A percentile compares a stretch with the other conserved stretches of the same genome.
phyloP scores from a whole-genome alignment of 2,329 filamentous ascomycete genomes.

The Herpotrichia juniperi region DNA sequence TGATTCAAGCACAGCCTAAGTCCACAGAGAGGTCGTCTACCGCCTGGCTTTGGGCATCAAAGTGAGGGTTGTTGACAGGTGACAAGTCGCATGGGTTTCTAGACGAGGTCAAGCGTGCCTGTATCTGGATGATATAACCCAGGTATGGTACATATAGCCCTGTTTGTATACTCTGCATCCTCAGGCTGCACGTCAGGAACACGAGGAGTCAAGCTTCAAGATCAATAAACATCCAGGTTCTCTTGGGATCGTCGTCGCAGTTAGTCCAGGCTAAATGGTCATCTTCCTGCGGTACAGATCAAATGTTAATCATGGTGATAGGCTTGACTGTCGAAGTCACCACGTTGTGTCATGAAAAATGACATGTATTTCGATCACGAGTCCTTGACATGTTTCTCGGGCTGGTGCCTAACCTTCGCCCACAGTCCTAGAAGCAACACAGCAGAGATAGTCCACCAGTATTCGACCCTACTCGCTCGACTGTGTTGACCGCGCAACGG shows the following conservation, averaged over 20 bases:
- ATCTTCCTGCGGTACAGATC: background rate
- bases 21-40: background rate
- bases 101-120: background rate
- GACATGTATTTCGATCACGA: background rate
- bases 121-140: background rate
- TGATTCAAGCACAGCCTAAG: conserved; percentile 6
- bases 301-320: conserved; percentile 3
- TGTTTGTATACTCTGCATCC: conserved; percentile 3
- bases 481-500: background rate
- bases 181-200: conserved; percentile 8
- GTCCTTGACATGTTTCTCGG: background rate
- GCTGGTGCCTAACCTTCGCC: background rate
- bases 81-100: background rate
- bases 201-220: conserved; percentile 4
- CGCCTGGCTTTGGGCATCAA: background rate
- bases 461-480: no score
- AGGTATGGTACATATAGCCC: conserved; percentile 1
- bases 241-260: background rate
- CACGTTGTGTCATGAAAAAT: background rate
- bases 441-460: background rate
- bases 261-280: background rate
- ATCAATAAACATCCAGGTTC: background rate
- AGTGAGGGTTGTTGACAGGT: background rate
- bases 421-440: background rate
- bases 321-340: background rate